Conservation (phyloP, 768 basidiomycete species). For the Coprinellus micaceus region DNA sequence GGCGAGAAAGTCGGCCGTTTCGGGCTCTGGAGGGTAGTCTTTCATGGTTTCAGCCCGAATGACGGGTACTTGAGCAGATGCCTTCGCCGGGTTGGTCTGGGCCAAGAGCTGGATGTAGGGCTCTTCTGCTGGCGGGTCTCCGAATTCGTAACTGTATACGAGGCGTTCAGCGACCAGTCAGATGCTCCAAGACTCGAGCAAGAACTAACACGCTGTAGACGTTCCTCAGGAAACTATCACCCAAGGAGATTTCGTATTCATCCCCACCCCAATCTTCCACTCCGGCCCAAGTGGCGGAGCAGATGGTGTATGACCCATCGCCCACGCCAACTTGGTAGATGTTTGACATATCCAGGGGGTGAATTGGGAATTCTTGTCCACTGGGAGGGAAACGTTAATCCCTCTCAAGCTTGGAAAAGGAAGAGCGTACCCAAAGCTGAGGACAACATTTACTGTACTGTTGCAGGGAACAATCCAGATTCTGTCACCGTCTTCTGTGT, state of each 20-base stretch:
- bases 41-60: neutral
- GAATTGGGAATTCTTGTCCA: constrained; percentile 32
- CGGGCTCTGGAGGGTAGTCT: neutral
- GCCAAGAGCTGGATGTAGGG: constrained; percentile 3
- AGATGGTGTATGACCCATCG: constrained; percentile 34
- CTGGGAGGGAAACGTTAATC: constrained; percentile 14
- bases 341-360: constrained; percentile 41
- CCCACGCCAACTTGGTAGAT: constrained; percentile 22
- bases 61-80: neutral
- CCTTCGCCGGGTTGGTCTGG: neutral
- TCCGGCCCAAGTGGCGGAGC: constrained; percentile 29
- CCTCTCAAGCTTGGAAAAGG: constrained; percentile 11
- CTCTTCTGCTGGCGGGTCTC: neutral
- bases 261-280: constrained; percentile 17
- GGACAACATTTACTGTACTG: constrained; percentile 27
- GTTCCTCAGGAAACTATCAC: constrained; percentile 8
- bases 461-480: constrained; percentile 39
- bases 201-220: constrained; percentile 8
- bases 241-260: constrained; percentile 20
- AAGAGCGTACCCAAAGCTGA: constrained; percentile 36
- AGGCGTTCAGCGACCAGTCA: no score
- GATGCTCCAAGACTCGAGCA: no score
- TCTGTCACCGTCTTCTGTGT: constrained; percentile 18
- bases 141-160: neutral
- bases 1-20: no score